These are phyloP conservation scores for Purpureocillium lavendulum DNA, from an alignment of 2,329 filamentous ascomycete species.

Conservation along the genomic window DNA sequence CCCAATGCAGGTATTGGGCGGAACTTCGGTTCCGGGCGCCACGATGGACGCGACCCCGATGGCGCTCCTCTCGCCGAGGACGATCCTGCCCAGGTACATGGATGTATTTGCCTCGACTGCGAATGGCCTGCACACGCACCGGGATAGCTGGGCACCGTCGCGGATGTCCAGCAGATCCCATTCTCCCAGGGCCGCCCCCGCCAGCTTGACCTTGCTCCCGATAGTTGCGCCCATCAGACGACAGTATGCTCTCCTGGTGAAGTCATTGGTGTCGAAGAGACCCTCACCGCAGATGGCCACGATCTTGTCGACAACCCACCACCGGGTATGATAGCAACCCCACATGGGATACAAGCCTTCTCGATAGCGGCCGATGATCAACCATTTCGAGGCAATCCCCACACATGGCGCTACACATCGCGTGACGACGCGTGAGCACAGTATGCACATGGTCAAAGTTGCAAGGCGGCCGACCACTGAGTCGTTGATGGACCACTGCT, in stretches of 20 bases:
- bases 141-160: constrained; percentile 37
- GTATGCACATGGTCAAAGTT: constrained; percentile 36
- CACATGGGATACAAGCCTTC: constrained; percentile 52
- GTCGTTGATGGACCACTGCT: constrained; percentile 28
- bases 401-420: constrained; percentile 32
- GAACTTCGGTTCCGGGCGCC: constrained; percentile 39
- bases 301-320: constrained; percentile 50
- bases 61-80: constrained; percentile 36
- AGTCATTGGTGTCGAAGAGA: constrained; percentile 31
- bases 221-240: constrained; percentile 45
- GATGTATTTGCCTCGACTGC: constrained; percentile 47
- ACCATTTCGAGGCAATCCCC: constrained; percentile 45
- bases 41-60: constrained; percentile 41
- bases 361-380: constrained; percentile 42
- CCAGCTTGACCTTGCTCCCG: constrained; percentile 40
- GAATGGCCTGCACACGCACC: constrained; percentile 42
- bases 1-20: constrained; percentile 42
- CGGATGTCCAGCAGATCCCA: constrained; percentile 48
- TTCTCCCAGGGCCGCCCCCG: constrained; percentile 38
- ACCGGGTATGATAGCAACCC: constrained; percentile 47
- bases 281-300: constrained; percentile 39
- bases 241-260: constrained; percentile 34
- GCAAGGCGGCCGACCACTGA: constrained; percentile 36
- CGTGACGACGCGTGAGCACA: constrained; percentile 30
- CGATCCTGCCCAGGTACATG: constrained; percentile 46